Evolutionary conservation across 306 rosid species (phyloP).

Genomic region (Prunus persica): DNA sequence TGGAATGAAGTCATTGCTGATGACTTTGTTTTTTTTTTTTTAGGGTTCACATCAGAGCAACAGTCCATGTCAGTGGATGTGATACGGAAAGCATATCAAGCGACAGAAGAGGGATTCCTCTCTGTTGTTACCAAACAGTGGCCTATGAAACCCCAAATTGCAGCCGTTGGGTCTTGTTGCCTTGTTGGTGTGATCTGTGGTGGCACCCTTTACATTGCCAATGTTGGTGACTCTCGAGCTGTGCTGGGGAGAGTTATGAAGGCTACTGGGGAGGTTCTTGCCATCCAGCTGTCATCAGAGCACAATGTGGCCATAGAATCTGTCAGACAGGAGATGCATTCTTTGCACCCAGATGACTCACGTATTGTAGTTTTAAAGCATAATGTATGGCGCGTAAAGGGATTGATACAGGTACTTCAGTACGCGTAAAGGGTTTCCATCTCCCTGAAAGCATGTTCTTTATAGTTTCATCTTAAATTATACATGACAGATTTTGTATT

Average conservation of each 20-base stretch:
- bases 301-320: conserved; percentile 85
- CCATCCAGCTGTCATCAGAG: conserved; percentile 80
- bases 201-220: conserved; percentile 75
- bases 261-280: conserved; percentile 81
- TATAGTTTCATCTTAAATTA: background rate
- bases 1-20: conserved; percentile 8
- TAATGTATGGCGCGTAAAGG: conserved; percentile 98
- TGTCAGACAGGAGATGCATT: conserved; percentile 89
- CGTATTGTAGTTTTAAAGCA: conserved; percentile 83
- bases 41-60: conserved; percentile 82
- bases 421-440: background rate
- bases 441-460: background rate
- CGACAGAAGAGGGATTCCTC: conserved; percentile 88
- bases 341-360: conserved; percentile 84
- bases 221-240: conserved; percentile 95
- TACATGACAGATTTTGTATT: background rate
- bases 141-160: conserved; percentile 83
- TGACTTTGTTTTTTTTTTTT: background rate
- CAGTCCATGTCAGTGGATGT: conserved; percentile 82
- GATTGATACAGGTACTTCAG: conserved; percentile 75
- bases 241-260: conserved; percentile 75
- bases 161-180: conserved; percentile 97
- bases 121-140: conserved; percentile 76
- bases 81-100: conserved; percentile 87
- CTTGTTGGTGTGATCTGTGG: conserved; percentile 79